A percentile compares a stretch with the other conserved stretches of the same genome.
Evolutionary conservation across 768 basidiomycete species (phyloP).

Genomic region (Kwoniella newhampshirensis): DNA sequence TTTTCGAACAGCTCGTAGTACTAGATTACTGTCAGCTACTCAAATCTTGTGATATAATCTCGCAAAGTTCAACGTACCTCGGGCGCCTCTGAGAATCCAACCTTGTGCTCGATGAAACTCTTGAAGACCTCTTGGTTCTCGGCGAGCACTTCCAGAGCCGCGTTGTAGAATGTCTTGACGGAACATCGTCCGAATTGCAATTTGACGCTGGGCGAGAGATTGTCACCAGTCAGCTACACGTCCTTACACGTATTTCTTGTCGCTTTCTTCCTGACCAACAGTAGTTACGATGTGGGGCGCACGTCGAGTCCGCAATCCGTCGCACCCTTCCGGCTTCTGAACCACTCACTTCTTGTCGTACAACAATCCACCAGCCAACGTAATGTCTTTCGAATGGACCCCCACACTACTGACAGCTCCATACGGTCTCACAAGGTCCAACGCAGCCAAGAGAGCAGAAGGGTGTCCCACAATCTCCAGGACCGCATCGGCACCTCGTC

Average conservation of each 20-base stretch:
- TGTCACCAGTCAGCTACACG: conserved; percentile 23
- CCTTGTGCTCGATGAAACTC: conserved; percentile 36
- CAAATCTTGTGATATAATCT: not conserved
- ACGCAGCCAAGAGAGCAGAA: conserved; percentile 40
- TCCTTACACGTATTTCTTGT: no score
- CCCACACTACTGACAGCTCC: conserved; percentile 49
- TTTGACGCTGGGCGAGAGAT: conserved; percentile 24
- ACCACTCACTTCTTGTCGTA: conserved; percentile 49
- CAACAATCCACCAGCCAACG: conserved; percentile 30
- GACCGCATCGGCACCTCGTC: conserved; percentile 51
- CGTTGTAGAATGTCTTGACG: conserved; percentile 31
- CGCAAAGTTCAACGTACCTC: conserved; percentile 26
- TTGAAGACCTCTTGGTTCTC: conserved; percentile 37
- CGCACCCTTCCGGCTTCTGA: not conserved
- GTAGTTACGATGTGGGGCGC: no score
- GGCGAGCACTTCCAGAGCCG: conserved; percentile 32
- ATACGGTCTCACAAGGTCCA: conserved; percentile 48
- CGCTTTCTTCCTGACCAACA: no score
- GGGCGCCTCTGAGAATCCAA: conserved; percentile 32
- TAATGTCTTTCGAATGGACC: conserved; percentile 37
- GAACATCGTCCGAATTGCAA: conserved; percentile 47
- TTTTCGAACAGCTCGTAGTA: conserved; percentile 48
- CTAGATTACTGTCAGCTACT: conserved; percentile 12
- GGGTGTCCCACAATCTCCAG: conserved; percentile 53
- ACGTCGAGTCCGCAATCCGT: no score